A percentile compares a stretch with the other conserved stretches of the same genome.
Conservation (phyloP, 2,329 filamentous ascomycete species). For the Phaeoacremonium minimum region DNA sequence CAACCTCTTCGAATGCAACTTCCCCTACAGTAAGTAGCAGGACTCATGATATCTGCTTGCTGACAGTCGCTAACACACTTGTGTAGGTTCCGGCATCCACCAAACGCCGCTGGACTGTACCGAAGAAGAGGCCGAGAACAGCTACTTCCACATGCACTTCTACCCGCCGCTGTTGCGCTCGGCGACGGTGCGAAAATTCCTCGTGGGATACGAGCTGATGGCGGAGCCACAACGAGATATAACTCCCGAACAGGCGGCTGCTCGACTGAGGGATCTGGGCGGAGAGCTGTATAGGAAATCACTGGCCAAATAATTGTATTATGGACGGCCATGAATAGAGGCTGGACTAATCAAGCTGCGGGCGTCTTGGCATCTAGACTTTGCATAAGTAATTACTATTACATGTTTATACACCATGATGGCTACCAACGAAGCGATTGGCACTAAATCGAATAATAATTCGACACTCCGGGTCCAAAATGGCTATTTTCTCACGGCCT, state of each 20-base stretch:
- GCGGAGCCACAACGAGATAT: slow-evolving; percentile 98
- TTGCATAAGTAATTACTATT: neutral
- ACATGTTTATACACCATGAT: neutral
- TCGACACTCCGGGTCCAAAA: too few relatives aligned
- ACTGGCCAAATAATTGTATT: slow-evolving; percentile 21
- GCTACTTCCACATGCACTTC: slow-evolving; percentile 96
- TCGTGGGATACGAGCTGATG: slow-evolving; percentile 95
- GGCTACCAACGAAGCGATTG: too few relatives aligned
- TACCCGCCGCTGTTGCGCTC: slow-evolving; percentile 91
- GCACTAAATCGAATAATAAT: too few relatives aligned
- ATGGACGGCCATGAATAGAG: slow-evolving; percentile 1
- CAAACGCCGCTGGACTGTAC: slow-evolving; percentile 85
- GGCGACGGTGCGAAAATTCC: slow-evolving; percentile 90
- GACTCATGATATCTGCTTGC: too few relatives aligned
- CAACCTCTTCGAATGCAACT: slow-evolving; percentile 93
- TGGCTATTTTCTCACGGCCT: too few relatives aligned
- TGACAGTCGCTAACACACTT: too few relatives aligned
- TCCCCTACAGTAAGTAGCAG: slow-evolving; percentile 87
- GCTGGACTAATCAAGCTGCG: neutral
- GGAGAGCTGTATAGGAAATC: slow-evolving; percentile 80
- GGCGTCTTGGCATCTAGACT: too few relatives aligned
- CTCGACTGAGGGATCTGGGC: slow-evolving; percentile 68
- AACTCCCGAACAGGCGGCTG: slow-evolving; percentile 91
- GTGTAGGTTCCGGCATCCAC: slow-evolving; percentile 79
- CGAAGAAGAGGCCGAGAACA: slow-evolving; percentile 77